phyloP scores from a whole-genome alignment of 768 basidiomycete genomes.

The Russula olivacea region DNA sequence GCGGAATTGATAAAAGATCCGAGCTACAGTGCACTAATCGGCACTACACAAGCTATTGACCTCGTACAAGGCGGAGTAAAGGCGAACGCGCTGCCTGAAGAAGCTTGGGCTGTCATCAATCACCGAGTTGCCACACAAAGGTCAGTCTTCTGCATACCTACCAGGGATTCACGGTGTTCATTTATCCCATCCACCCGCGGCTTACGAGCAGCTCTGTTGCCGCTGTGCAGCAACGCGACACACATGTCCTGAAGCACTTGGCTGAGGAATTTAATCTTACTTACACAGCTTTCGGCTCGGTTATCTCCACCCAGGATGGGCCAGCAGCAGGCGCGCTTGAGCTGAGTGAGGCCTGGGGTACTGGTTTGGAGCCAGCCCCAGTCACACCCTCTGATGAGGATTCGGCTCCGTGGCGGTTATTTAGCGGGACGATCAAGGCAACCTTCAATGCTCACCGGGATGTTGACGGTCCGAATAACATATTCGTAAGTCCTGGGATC shows the following conservation, averaged over 20 bases:
- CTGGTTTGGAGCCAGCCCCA: slow-evolving; percentile 38
- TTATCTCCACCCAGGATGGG: slow-evolving; percentile 25
- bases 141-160: slow-evolving; percentile 8
- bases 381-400: slow-evolving; percentile 36
- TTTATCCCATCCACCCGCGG: not conserved
- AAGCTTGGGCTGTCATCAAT: slow-evolving; percentile 31
- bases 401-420: slow-evolving; percentile 36
- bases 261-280: slow-evolving; percentile 39
- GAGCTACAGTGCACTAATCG: slow-evolving; percentile 32
- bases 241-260: slow-evolving; percentile 28
- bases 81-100: slow-evolving; percentile 44
- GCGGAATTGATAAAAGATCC: slow-evolving; percentile 27
- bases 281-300: slow-evolving; percentile 38
- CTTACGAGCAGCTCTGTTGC: slow-evolving; percentile 30
- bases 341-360: slow-evolving; percentile 35
- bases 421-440: slow-evolving; percentile 42
- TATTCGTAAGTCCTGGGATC: slow-evolving; percentile 38
- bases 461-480: slow-evolving; percentile 26
- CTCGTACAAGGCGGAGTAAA: slow-evolving; percentile 41
- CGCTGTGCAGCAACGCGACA: slow-evolving; percentile 31
- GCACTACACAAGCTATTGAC: slow-evolving; percentile 33
- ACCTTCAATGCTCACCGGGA: slow-evolving; percentile 33
- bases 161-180: not conserved
- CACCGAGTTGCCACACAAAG: slow-evolving; percentile 33
- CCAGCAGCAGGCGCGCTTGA: slow-evolving; percentile 35